Evolutionary conservation across 176 grass and related monocot genomes (phyloP), one percentile per base, ranked within the genome.

Genomic region (Carex myosuroides): DNA sequence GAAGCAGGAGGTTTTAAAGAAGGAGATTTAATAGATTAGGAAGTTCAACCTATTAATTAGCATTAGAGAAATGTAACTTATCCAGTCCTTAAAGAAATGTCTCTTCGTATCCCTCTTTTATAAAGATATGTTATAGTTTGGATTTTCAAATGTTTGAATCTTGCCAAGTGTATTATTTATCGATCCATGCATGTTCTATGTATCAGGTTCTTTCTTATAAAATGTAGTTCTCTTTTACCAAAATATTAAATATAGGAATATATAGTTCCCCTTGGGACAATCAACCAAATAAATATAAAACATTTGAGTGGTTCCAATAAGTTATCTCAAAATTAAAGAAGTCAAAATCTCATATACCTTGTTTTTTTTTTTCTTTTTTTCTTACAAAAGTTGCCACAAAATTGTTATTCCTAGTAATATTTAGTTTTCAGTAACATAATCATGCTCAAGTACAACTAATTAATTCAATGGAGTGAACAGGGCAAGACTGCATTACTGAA

Each of bases 401-500:
- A 21, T 53, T 54, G 7, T 2, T 46, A 16, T 14, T 52, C 14
- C 1, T n/a, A 14, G 3, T 14, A 62, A 20, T 37, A 62, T n/a
- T 30, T 50, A 11, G 60, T 60, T 35, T 62, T 42, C 30, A 35
- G 60, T 20, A 32, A 8, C 7, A 62, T 62, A 21, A 62, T 26
- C 8, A 62, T 62, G n/a, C n/a, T 24, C 60, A 33, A 39, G 29
- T 64, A 14, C 13, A 8, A 18, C 3, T 22, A 10, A 41, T 50
- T 59, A 13, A 22, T 41, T 62, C 8, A 29, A 48, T 72, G 8
- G 18, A 42, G 46, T 68, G 3, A 30, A n/a, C 67, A 93, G 94
- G 94, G 94, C 5, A 85, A 68, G 84, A 22, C 8, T 4, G 79
- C 26, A 42, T 41, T 93, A 64, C 71, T 39, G 87, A 6, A 70